These are phyloP conservation scores for Chlamydomonas incerta DNA, from an alignment of 139 green algal genomes.

Conservation along the genomic window DNA sequence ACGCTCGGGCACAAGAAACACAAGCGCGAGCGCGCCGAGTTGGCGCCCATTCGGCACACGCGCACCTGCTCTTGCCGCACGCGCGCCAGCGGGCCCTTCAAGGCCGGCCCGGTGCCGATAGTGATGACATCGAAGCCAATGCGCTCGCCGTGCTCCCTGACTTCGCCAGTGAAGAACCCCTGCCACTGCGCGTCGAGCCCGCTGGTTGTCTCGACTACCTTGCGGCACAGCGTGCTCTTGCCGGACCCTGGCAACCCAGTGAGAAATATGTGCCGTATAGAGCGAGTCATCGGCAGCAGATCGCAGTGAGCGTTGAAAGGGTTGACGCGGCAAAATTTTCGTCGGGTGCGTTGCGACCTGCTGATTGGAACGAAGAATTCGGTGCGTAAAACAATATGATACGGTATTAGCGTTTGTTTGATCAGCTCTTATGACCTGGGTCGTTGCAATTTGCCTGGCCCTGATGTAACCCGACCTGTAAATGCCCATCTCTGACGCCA, in stretches of 20 bases:
- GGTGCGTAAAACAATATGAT: no score
- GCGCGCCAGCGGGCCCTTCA: conserved; percentile 37
- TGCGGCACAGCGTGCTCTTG: conserved; percentile 46
- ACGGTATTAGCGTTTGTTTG: no score
- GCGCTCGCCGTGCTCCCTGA: conserved; percentile 25
- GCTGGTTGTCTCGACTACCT: background rate
- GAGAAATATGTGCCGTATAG: conserved; percentile 45
- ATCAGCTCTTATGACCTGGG: no score
- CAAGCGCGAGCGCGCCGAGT: background rate
- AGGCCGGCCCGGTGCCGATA: conserved; percentile 1
- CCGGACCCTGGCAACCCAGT: conserved; percentile 50
- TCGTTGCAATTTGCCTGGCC: no score
- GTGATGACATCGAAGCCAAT: conserved; percentile 54
- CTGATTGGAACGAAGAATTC: no score
- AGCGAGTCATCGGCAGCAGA: no score
- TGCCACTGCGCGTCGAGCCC: background rate
- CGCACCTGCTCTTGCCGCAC: background rate
- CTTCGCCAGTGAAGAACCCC: conserved; percentile 56
- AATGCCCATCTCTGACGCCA: no score
- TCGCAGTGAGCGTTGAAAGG: no score
- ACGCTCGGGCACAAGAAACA: background rate
- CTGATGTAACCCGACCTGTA: no score
- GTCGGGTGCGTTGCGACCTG: no score
- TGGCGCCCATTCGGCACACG: background rate
- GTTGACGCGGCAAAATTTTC: conserved; percentile 1